A percentile compares a stretch with the other conserved stretches of the same genome.
These are phyloP conservation scores for Castanospermum australe DNA, from an alignment of 306 rosid genomes.

Conservation along the genomic window DNA sequence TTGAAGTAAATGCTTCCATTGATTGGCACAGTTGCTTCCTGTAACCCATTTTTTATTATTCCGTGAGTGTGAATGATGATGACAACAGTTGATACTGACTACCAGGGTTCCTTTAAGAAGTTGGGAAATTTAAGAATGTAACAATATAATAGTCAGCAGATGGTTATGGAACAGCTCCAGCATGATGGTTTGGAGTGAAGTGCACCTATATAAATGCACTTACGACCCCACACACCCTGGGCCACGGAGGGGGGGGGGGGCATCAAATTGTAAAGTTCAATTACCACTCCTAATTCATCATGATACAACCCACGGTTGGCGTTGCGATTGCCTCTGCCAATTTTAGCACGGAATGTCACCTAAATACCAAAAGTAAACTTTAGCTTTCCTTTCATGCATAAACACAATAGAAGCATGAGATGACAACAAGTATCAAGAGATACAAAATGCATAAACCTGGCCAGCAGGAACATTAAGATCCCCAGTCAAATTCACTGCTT, in stretches of 20 bases:
- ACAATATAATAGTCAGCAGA: background rate
- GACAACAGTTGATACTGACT: background rate
- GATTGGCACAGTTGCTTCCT: background rate
- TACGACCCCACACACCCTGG: background rate
- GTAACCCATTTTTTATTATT: background rate
- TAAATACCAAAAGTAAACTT: constrained; percentile 26
- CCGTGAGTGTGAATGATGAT: constrained; percentile 5
- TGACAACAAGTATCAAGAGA: constrained; percentile 14
- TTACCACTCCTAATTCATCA: constrained; percentile 99
- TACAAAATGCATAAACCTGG: constrained; percentile 56
- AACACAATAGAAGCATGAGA: constrained; percentile 7
- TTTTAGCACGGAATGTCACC: constrained; percentile 99
- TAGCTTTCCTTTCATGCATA: background rate
- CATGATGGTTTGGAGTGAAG: constrained; percentile 9
- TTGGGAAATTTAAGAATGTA: background rate
- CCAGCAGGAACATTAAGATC: constrained; percentile 98
- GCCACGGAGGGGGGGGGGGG: too few relatives aligned
- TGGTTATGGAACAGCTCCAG: constrained; percentile 7
- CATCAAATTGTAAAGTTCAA: constrained; percentile 22
- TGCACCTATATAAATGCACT: background rate
- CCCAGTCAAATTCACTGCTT: constrained; percentile 97
- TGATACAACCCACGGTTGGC: constrained; percentile 87
- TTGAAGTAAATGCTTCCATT: background rate
- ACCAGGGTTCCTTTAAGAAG: background rate
- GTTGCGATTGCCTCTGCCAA: constrained; percentile 67